A percentile compares a stretch with the other conserved stretches of the same genome.
Evolutionary conservation across 2,329 filamentous ascomycete genomes (phyloP).

Genomic region (Cercospora berteroae): DNA sequence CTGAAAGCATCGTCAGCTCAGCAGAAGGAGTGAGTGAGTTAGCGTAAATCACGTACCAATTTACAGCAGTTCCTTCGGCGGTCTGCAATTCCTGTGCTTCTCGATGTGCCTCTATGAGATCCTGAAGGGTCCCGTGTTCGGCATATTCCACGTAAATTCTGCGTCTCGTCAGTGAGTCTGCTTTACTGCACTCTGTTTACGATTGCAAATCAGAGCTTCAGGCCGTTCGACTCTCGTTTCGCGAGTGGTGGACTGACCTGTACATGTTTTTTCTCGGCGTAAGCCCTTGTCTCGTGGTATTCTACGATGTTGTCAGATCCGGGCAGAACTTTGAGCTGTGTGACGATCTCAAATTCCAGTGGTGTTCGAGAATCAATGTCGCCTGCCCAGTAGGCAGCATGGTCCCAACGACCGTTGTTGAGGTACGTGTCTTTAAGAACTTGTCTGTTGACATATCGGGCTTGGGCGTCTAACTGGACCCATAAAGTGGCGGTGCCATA

Average conservation of each 20-base stretch:
- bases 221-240: background rate
- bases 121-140: background rate
- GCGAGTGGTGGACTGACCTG: background rate
- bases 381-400: constrained; percentile 1
- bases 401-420: background rate
- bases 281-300: background rate
- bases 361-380: background rate
- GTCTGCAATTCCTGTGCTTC: background rate
- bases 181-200: background rate
- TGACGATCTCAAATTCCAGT: background rate
- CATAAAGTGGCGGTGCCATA: background rate
- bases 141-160: constrained; percentile 8
- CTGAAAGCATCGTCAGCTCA: background rate
- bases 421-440: background rate
- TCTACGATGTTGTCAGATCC: constrained; percentile 1
- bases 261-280: background rate
- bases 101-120: background rate
- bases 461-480: background rate
- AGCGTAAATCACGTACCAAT: background rate
- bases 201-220: background rate
- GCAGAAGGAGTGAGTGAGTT: background rate
- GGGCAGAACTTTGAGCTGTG: background rate
- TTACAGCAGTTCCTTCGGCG: background rate
- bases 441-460: background rate
- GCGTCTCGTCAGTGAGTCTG: background rate